phyloP scores from a whole-genome alignment of 768 basidiomycete species.

The Serendipita indica region DNA sequence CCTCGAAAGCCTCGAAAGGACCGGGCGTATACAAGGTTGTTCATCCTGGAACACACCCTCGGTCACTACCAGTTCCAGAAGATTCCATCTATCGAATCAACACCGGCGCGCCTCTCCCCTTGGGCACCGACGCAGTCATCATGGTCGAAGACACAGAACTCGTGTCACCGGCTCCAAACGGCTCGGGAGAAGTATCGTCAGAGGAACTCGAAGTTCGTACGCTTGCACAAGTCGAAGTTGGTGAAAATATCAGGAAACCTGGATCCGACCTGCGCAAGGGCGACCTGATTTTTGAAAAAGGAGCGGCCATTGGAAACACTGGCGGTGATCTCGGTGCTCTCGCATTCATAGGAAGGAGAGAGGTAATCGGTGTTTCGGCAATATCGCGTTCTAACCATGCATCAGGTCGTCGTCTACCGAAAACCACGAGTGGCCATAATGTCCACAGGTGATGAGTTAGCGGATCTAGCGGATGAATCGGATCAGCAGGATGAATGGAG shows the following conservation, averaged over 20 bases:
- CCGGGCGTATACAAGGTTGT: constrained; percentile 55
- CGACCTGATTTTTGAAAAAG: constrained; percentile 48
- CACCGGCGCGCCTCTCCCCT: constrained; percentile 70
- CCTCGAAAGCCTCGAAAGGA: constrained; percentile 39
- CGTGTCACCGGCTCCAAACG: constrained; percentile 33
- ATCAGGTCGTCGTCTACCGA: constrained; percentile 49
- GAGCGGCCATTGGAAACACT: constrained; percentile 42
- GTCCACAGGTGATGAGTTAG: constrained; percentile 75
- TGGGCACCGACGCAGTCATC: constrained; percentile 61
- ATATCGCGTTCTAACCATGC: not conserved
- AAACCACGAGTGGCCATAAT: constrained; percentile 68
- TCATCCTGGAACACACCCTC: constrained; percentile 33
- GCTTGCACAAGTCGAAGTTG: constrained; percentile 40
- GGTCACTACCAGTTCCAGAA: constrained; percentile 29
- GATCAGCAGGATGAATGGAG: constrained; percentile 31
- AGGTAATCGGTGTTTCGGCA: constrained; percentile 30
- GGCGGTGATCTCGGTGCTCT: constrained; percentile 80
- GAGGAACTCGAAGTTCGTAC: constrained; percentile 65
- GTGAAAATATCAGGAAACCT: constrained; percentile 58
- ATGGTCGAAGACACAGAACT: constrained; percentile 90
- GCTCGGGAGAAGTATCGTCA: constrained; percentile 25
- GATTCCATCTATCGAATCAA: constrained; percentile 59
- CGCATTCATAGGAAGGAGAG: constrained; percentile 57
- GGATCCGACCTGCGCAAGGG: constrained; percentile 62
- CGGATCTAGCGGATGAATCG: constrained; percentile 34